phyloP scores from a whole-genome alignment of 768 basidiomycete species.

The Suillus sp. region DNA sequence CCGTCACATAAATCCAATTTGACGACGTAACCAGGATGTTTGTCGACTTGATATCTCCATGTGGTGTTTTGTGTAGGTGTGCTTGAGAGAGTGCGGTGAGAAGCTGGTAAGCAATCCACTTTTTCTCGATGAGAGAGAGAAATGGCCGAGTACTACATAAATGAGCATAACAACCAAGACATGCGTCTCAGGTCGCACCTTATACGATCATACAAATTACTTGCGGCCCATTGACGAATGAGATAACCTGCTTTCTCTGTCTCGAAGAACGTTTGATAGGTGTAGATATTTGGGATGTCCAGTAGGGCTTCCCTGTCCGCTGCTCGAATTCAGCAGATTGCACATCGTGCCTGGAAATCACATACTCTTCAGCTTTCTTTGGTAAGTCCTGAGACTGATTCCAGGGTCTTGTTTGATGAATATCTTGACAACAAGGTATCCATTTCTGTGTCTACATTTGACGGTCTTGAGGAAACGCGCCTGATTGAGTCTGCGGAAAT shows the following conservation, averaged over 20 bases:
- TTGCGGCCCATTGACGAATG: slow-evolving; percentile 92
- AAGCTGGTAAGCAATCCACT: slow-evolving; percentile 96
- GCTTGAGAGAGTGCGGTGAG: slow-evolving; percentile 83
- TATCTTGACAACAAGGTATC: slow-evolving; percentile 88
- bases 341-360: slow-evolving; percentile 5
- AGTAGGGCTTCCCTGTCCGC: slow-evolving; percentile 83
- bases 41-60: slow-evolving; percentile 97
- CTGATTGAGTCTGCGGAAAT: slow-evolving; percentile 28
- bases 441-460: slow-evolving; percentile 81
- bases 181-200: slow-evolving; percentile 57
- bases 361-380: slow-evolving; percentile 76
- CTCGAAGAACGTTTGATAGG: slow-evolving; percentile 87
- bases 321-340: slow-evolving; percentile 33
- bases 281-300: slow-evolving; percentile 87
- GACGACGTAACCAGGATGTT: slow-evolving; percentile 96
- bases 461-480: slow-evolving; percentile 70
- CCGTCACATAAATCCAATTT: slow-evolving; percentile 94
- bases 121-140: slow-evolving; percentile 88
- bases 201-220: slow-evolving; percentile 94
- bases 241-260: slow-evolving; percentile 97
- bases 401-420: slow-evolving; percentile 94
- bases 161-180: slow-evolving; percentile 5
- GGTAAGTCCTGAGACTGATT: slow-evolving; percentile 72
- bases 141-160: slow-evolving; percentile 87
- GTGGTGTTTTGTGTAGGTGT: slow-evolving; percentile 83